Evolutionary conservation across 83 land plant genomes (phyloP), one percentile per base, ranked within the genome.

Genomic region (Larix sibirica): DNA sequence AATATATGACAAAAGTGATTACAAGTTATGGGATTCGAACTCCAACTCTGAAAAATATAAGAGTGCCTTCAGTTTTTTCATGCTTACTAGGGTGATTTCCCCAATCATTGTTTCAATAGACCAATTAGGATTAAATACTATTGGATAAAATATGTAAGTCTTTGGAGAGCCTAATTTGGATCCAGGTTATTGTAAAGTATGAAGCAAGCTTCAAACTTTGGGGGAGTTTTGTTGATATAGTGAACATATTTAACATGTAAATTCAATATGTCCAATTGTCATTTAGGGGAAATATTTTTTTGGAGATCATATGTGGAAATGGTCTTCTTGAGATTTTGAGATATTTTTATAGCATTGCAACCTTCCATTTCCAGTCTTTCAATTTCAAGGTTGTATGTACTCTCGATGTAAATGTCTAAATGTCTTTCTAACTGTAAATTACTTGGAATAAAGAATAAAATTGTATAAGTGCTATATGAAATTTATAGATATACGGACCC

Each of bases 301-400:
- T 98, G 85, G 99, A 98, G 95, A 98, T 97, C 80, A 24, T 98
- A 56, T 98, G 99, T 88, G 99, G 99, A 21, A 96, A 98, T 91
- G 98, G 98, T 50, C 91, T 98, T 76, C 99, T 98, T 76, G 99
- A 98, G 28, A 28, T 98, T 59, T 92, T 94, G 83, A 86, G 97
- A 38, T 89, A 94, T 82, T 87, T 78, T 83, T 86, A 97, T 97
- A 98, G 97, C 79, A 96, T 98, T 67, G 75, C 91, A n/a, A 71
- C 64, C 50, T 86, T 93, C 33, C 98, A 98, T 83, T 98, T 98
- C 67, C 99, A 98, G 84, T 97, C 96, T 73, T 94, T 98, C 87
- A 33, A 33, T 33, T 1, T 1, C 3, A 3, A 33, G 2, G 2
- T 33, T 33, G 36, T 33, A 33, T 33, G 36, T 33, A 28, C 28